Percentiles rank a stretch among this genome's conserved stretches.
Conservation (phyloP, 345 rosid species). For the Eucalyptus tenuipes region DNA sequence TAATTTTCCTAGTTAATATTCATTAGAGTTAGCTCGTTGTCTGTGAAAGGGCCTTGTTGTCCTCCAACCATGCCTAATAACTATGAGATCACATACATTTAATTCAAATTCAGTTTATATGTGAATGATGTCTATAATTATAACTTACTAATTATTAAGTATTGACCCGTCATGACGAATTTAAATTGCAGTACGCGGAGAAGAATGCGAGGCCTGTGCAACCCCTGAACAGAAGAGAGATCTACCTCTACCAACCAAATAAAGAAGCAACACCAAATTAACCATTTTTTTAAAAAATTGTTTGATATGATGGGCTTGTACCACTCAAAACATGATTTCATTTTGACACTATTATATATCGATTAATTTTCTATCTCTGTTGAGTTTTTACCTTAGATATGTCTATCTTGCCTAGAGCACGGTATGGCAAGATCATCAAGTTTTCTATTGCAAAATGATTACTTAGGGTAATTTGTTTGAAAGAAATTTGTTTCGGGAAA, state of each 20-base stretch:
- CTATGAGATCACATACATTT: background rate
- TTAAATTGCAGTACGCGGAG: slow-evolving; percentile 29
- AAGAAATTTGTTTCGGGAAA: background rate
- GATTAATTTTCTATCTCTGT: background rate
- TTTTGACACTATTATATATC: background rate
- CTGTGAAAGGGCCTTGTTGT: background rate
- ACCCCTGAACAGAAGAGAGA: slow-evolving; percentile 11
- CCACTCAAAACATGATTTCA: background rate
- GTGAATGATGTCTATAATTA: background rate
- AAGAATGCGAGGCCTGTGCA: slow-evolving; percentile 47
- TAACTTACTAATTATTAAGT: background rate
- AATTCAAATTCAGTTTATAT: background rate
- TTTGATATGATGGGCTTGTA: background rate
- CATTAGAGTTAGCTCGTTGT: background rate
- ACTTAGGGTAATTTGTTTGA: background rate
- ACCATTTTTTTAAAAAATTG: background rate
- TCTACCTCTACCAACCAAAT: background rate
- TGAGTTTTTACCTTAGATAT: background rate
- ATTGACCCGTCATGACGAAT: background rate
- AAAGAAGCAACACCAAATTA: background rate
- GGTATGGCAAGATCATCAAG: background rate
- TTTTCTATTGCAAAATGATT: background rate
- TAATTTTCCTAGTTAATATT: background rate
- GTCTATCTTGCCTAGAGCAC: background rate
- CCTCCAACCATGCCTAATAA: background rate